phyloP scores from a whole-genome alignment of 176 grass and related monocot genomes.

The Phyllostachys edulis region DNA sequence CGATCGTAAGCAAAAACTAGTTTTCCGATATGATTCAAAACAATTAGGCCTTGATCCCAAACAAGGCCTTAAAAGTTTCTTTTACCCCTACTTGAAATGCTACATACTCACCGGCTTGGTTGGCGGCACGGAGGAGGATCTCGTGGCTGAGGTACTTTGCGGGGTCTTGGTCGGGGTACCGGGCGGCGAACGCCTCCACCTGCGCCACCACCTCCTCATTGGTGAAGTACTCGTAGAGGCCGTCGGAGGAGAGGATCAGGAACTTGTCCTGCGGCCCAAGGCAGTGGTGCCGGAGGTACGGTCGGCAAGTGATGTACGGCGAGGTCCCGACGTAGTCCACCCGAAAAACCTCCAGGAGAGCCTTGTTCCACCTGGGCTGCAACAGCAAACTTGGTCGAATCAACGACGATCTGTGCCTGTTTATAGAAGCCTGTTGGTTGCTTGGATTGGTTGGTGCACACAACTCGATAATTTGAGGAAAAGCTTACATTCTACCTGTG shows the following conservation, averaged over 20 bases:
- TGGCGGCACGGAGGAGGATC: slow-evolving; percentile 71
- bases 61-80: too few species aligned
- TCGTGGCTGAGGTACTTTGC: slow-evolving; percentile 73
- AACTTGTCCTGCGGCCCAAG: slow-evolving; percentile 44
- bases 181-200: slow-evolving; percentile 54
- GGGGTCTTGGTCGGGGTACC: slow-evolving; percentile 65
- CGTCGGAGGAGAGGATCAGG: slow-evolving; percentile 81
- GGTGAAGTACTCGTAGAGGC: slow-evolving; percentile 90
- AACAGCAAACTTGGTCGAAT: not conserved
- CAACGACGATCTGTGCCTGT: not conserved
- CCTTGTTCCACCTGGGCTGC: slow-evolving; percentile 64
- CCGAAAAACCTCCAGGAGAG: slow-evolving; percentile 53
- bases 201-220: slow-evolving; percentile 70
- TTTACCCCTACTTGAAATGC: too few species aligned
- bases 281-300: slow-evolving; percentile 61
- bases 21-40: too few species aligned
- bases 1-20: not conserved
- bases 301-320: slow-evolving; percentile 74
- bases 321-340: slow-evolving; percentile 59
- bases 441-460: too few species aligned
- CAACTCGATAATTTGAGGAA: too few species aligned
- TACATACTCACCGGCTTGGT: slow-evolving; percentile 25
- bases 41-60: too few species aligned
- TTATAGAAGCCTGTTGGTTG: too few species aligned
- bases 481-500: too few species aligned